Conservation (phyloP, 352 stramenopile species). For the Pythium phragmitis region DNA sequence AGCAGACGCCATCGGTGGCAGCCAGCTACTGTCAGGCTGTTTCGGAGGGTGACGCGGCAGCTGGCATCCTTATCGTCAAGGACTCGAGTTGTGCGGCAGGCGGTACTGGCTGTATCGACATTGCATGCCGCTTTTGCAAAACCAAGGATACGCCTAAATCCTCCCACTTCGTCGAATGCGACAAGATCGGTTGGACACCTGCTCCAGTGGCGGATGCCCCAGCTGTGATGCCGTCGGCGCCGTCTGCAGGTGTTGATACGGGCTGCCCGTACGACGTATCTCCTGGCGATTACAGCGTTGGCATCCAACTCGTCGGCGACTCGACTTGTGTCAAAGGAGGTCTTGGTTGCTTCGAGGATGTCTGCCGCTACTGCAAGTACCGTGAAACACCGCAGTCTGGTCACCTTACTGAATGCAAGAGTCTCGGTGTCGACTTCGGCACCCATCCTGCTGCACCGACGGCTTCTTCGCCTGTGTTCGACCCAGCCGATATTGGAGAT, state of each 20-base stretch:
- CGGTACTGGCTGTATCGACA: slow-evolving; percentile 29
- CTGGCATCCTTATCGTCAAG: background rate
- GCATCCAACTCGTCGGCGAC: slow-evolving; percentile 8
- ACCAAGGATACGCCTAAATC: slow-evolving; percentile 20
- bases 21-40: background rate
- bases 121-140: slow-evolving; percentile 23
- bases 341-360: slow-evolving; percentile 14
- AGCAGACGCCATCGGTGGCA: background rate
- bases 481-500: background rate
- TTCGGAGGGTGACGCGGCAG: slow-evolving; percentile 7
- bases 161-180: slow-evolving; percentile 6
- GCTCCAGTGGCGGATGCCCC: no score
- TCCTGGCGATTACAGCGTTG: slow-evolving; percentile 9
- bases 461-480: no score
- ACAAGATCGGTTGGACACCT: background rate
- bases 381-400: slow-evolving; percentile 16
- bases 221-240: background rate
- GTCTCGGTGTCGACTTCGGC: background rate
- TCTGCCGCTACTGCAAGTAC: slow-evolving; percentile 20
- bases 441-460: background rate
- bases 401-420: slow-evolving; percentile 18
- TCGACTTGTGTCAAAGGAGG: slow-evolving; percentile 8
- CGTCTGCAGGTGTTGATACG: background rate
- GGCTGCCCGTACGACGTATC: slow-evolving; percentile 10
- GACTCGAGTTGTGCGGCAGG: background rate